These are phyloP conservation scores for Papiliotrema flavescens DNA, from an alignment of 1,284 basidiomycete species.

Conservation along the genomic window DNA sequence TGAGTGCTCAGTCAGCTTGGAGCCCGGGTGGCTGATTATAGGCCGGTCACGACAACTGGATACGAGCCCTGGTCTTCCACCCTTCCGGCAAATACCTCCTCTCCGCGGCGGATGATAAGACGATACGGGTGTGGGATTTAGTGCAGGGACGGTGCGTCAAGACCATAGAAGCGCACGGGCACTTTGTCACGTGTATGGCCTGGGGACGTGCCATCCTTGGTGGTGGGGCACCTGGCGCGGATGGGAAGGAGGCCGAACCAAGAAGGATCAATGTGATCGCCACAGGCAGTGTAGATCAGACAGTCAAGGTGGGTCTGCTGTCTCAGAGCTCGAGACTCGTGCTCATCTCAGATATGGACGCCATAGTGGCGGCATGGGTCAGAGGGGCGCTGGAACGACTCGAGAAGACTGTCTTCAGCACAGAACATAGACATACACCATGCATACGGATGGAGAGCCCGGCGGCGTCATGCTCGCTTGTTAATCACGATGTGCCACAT, in stretches of 20 bases:
- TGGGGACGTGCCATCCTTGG: conserved; percentile 66
- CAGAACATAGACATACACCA: too few species aligned
- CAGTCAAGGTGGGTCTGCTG: conserved; percentile 47
- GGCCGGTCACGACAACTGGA: conserved; percentile 80
- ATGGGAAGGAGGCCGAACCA: conserved; percentile 47
- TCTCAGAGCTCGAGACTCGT: not conserved
- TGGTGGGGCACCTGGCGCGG: conserved; percentile 49
- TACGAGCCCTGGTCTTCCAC: conserved; percentile 76
- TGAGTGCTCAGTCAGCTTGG: conserved; percentile 39
- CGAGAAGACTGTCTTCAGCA: too few species aligned
- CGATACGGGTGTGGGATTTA: conserved; percentile 83
- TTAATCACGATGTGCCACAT: too few species aligned
- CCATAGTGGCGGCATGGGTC: not conserved
- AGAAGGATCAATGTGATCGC: conserved; percentile 74
- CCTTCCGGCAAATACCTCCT: conserved; percentile 80
- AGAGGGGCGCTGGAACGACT: too few species aligned
- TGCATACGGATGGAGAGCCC: too few species aligned
- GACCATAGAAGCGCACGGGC: conserved; percentile 77
- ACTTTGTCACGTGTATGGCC: conserved; percentile 76
- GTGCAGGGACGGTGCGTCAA: conserved; percentile 71
- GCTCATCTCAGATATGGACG: conserved; percentile 13
- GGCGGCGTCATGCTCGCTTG: too few species aligned
- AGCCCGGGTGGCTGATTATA: conserved; percentile 26
- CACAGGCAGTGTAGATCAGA: conserved; percentile 74
- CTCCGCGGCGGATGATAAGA: conserved; percentile 86